Evolutionary conservation across 2,329 filamentous ascomycete genomes (phyloP).

Genomic region (Celoporthe dispersa): DNA sequence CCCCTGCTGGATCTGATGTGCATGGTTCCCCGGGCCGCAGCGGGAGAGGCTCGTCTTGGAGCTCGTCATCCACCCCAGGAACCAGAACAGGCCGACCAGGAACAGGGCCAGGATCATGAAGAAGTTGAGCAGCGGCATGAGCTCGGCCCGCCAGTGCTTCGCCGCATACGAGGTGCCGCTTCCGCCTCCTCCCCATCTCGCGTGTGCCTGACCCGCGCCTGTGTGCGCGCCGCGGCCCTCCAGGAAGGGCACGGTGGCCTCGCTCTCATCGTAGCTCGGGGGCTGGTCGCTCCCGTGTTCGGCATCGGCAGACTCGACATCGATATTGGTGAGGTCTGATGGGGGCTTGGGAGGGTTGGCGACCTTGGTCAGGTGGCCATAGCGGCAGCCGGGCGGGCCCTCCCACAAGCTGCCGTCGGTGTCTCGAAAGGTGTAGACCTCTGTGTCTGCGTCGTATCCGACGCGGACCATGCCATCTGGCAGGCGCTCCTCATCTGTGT

Average conservation of each 20-base stretch:
- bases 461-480: slow-evolving; percentile 53
- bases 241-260: slow-evolving; percentile 28
- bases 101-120: slow-evolving; percentile 57
- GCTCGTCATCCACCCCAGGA: slow-evolving; percentile 40
- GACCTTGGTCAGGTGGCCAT: slow-evolving; percentile 49
- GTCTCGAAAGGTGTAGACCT: slow-evolving; percentile 53
- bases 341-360: slow-evolving; percentile 35
- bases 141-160: slow-evolving; percentile 55
- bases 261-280: slow-evolving; percentile 28
- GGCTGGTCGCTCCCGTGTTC: slow-evolving; percentile 32
- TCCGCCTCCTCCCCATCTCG: slow-evolving; percentile 17
- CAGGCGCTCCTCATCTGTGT: slow-evolving; percentile 49
- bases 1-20: slow-evolving; percentile 48
- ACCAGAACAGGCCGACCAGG: slow-evolving; percentile 55
- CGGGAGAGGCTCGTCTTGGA: slow-evolving; percentile 27
- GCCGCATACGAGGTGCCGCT: slow-evolving; percentile 27
- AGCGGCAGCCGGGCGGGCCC: slow-evolving; percentile 49
- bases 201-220: neutral
- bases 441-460: slow-evolving; percentile 55
- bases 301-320: slow-evolving; percentile 28
- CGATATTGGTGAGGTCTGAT: slow-evolving; percentile 23
- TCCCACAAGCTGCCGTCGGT: slow-evolving; percentile 49
- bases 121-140: slow-evolving; percentile 63
- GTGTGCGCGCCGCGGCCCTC: neutral
- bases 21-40: slow-evolving; percentile 37